Evolutionary conservation across 2,329 filamentous ascomycete species (phyloP).

Genomic region (Canariomyces notabilis): DNA sequence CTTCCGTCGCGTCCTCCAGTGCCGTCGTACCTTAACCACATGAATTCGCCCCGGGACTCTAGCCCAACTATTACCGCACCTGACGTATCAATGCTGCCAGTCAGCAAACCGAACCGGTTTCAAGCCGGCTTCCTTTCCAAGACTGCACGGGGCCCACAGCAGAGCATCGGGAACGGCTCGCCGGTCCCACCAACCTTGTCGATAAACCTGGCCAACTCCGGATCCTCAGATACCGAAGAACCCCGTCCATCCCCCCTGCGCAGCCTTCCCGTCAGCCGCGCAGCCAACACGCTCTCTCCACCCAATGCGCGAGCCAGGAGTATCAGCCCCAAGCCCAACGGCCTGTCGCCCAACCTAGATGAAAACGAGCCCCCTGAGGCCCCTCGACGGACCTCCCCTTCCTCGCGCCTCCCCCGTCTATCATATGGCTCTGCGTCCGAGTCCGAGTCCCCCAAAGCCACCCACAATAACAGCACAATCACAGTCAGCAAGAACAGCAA

Average conservation of each 20-base stretch:
- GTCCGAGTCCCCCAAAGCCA: conserved; percentile 36
- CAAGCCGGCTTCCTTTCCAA: conserved; percentile 80
- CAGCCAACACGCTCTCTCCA: conserved; percentile 46
- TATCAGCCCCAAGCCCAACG: conserved; percentile 30
- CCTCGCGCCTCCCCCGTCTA: conserved; percentile 19
- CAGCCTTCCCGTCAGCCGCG: conserved; percentile 45
- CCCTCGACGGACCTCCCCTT: conserved; percentile 6
- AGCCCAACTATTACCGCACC: conserved; percentile 55
- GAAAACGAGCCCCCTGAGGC: conserved; percentile 30
- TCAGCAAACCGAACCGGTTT: conserved; percentile 67
- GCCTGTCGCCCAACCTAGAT: conserved; percentile 33
- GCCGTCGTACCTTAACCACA: conserved; percentile 51
- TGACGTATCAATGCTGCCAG: conserved; percentile 35
- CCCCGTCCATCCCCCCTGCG: conserved; percentile 42
- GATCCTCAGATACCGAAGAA: conserved; percentile 49
- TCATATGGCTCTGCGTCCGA: conserved; percentile 35
- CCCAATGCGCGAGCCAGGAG: conserved; percentile 24
- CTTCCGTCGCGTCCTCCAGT: conserved; percentile 37
- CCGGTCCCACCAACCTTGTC: conserved; percentile 56
- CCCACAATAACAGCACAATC: neutral
- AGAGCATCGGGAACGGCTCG: conserved; percentile 48
- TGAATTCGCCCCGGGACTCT: conserved; percentile 43
- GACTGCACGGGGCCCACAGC: conserved; percentile 33
- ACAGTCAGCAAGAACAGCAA: conserved; percentile 21
- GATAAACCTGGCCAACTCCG: conserved; percentile 55